Conservation (phyloP, 768 basidiomycete genomes). For the Calvatia gigantea region DNA sequence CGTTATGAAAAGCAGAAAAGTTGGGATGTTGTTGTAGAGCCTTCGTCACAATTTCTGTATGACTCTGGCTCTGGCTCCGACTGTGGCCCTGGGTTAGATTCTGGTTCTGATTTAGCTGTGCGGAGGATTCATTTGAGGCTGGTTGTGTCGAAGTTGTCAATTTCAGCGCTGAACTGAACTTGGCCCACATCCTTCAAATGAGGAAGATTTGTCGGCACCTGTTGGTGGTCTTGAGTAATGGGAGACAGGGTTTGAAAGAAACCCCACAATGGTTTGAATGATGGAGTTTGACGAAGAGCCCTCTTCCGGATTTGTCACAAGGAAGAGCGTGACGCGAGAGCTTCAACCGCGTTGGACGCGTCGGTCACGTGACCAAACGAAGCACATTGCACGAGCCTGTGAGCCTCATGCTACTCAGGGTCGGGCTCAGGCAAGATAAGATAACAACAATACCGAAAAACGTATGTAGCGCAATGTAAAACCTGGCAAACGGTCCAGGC, state of each 20-base stretch:
- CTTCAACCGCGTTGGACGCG: conserved; percentile 14
- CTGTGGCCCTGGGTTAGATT: neutral
- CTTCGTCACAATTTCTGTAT: conserved; percentile 43
- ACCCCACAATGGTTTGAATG: neutral
- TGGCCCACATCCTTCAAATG: conserved; percentile 52
- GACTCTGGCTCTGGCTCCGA: conserved; percentile 4
- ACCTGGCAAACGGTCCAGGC: no score
- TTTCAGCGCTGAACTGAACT: conserved; percentile 55
- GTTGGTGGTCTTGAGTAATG: neutral
- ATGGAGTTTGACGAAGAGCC: conserved; percentile 8
- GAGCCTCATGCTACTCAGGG: neutral
- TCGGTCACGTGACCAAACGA: conserved; percentile 14
- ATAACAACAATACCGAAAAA: no score
- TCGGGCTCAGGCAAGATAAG: neutral
- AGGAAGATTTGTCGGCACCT: neutral
- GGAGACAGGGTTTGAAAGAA: neutral
- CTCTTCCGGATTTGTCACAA: conserved; percentile 13
- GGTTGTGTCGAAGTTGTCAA: conserved; percentile 23
- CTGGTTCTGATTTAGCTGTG: conserved; percentile 13
- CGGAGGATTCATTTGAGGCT: conserved; percentile 25
- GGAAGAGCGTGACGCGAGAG: conserved; percentile 6
- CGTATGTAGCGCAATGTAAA: no score
- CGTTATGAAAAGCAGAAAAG: conserved; percentile 50
- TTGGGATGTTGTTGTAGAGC: conserved; percentile 62
- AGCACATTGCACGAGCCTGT: neutral